Evolutionary conservation across 345 rosid species (phyloP).

Genomic region (Salix brachista): DNA sequence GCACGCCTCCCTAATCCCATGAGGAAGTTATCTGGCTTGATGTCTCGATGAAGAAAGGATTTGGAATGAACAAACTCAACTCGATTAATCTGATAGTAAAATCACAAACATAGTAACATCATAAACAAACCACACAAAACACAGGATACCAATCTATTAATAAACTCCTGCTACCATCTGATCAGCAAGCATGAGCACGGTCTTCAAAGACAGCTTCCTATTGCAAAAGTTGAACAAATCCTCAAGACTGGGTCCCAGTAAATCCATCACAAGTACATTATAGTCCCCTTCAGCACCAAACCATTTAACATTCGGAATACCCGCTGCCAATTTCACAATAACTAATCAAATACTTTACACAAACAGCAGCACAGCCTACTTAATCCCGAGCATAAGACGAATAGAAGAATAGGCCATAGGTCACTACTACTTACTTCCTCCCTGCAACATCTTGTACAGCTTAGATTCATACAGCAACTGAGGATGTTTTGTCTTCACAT

Average conservation of each 20-base stretch:
- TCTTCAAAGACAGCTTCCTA: conserved; percentile 78
- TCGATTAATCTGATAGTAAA: conserved; percentile 61
- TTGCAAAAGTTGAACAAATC: conserved; percentile 86
- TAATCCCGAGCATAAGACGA: background rate
- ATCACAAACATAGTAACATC: background rate
- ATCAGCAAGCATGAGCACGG: conserved; percentile 91
- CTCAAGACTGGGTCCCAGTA: conserved; percentile 91
- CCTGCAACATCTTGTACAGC: conserved; percentile 81
- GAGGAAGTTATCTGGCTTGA: conserved; percentile 89
- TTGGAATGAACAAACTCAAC: conserved; percentile 82
- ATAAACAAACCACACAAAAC: background rate
- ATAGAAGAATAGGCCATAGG: no score
- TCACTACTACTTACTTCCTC: conserved; percentile 61
- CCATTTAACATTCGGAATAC: conserved; percentile 80
- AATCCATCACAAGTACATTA: conserved; percentile 80
- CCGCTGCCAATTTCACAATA: conserved; percentile 47
- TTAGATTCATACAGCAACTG: conserved; percentile 83
- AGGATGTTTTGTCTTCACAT: conserved; percentile 87
- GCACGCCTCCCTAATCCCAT: conserved; percentile 93
- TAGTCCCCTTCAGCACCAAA: conserved; percentile 84
- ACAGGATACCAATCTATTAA: background rate
- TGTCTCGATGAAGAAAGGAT: conserved; percentile 85
- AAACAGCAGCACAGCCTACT: background rate
- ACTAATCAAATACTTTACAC: background rate
- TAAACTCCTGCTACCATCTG: conserved; percentile 70